Evolutionary conservation across 768 basidiomycete species (phyloP).

Genomic region (Chalciporus piperatus): DNA sequence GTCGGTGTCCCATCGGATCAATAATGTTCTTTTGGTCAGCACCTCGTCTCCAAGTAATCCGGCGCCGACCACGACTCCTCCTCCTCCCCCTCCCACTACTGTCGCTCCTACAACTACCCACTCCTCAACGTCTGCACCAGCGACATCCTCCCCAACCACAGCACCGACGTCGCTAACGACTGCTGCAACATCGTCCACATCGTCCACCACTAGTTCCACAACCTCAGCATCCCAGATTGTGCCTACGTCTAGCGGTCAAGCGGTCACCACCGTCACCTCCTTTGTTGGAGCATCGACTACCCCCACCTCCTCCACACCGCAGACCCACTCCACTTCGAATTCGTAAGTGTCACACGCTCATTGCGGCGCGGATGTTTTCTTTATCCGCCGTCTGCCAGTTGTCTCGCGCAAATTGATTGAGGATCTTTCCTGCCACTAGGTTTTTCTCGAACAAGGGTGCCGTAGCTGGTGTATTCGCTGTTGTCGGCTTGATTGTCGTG

Average conservation of each 20-base stretch:
- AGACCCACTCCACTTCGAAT: conserved; percentile 8
- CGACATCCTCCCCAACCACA: background rate
- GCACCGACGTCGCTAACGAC: conserved; percentile 6
- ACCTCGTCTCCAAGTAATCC: background rate
- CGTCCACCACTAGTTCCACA: background rate
- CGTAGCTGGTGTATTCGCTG: conserved; percentile 68
- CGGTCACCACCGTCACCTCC: conserved; percentile 5
- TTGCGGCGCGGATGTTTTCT: too few species aligned
- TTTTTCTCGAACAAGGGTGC: conserved; percentile 74
- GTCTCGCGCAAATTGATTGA: background rate
- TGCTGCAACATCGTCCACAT: background rate
- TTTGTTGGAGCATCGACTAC: background rate
- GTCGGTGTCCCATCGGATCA: background rate
- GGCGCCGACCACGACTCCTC: background rate
- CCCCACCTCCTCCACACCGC: background rate
- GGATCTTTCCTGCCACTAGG: conserved; percentile 39
- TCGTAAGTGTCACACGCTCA: conserved; percentile 22
- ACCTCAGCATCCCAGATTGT: background rate
- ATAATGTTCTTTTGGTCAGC: background rate
- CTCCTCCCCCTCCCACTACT: too few species aligned
- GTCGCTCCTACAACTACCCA: background rate
- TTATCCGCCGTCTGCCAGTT: background rate
- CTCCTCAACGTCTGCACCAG: background rate
- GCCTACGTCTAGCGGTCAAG: conserved; percentile 8
- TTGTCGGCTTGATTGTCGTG: conserved; percentile 60